Evolutionary conservation across 1,284 basidiomycete species (phyloP), one percentile per base, ranked within the genome.

Genomic region (Sutorius eximius): DNA sequence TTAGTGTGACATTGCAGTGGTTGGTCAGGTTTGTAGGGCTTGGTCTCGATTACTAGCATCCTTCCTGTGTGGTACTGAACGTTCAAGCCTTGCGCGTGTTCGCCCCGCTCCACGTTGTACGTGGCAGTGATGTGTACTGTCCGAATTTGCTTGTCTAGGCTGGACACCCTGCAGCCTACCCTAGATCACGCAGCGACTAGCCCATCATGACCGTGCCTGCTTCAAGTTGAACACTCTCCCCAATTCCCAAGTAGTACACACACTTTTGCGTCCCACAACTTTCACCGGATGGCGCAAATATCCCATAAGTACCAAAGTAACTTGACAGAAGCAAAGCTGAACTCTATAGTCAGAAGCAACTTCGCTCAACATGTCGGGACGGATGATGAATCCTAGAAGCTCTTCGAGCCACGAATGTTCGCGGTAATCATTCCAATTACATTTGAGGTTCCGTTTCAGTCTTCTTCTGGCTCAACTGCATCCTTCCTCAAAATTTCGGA

Each of bases 401-500:
- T 30, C 33, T 32, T 46, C n/a, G n/a, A 40, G 40, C 15, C 13
- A 40, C 24, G 37, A 20, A 45, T 37, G 11, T 16, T 13, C 12
- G 27, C 15, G 3, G 24, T 34, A 24, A 33, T 16, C 1, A 2
- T 29, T 50, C 27, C 27, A 41, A n/a, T 15, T 55, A 50, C 41
- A 49, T 50, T 41, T 20, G 38, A 30, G 38, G 52, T 47, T 48
- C 37, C 33, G 42, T 16, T 22, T 55, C 30, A 59, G n/a, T 52
- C 60, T 5, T 63, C 57, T 32, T 32, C 51, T 30, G 56, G 56
- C 3, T 53, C 56, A 34, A 30, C 52, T 0, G 63, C 62, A 59
- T 76, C 74, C 49, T 38, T 61, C 45, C 47, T 60, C 43, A 69
- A 33, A 41, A 74, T 75, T 45, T 74, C 71, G 22, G 68, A 59